Conservation (phyloP, 2,329 filamentous ascomycete genomes). For the Scytalidium lignicola region DNA sequence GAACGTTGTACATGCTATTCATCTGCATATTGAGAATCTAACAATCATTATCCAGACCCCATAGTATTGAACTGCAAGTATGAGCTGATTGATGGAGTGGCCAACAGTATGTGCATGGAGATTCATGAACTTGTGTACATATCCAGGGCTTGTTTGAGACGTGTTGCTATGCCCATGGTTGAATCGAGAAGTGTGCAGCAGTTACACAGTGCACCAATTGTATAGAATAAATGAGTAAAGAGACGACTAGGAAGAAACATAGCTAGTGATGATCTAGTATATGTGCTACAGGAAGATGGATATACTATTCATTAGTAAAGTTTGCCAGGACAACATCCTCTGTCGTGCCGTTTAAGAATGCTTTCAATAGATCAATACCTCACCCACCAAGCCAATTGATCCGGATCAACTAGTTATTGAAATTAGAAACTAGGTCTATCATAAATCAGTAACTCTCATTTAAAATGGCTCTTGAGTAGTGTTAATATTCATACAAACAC, state of each 20-base stretch:
- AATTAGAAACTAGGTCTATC: conserved; percentile 19
- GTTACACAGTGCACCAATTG: conserved; percentile 24
- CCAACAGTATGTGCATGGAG: conserved; percentile 24
- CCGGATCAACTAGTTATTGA: conserved; percentile 20
- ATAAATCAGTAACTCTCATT: not conserved
- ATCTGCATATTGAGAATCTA: conserved; percentile 17
- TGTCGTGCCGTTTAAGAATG: conserved; percentile 22
- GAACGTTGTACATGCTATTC: conserved; percentile 26
- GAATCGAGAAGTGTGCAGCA: conserved; percentile 22
- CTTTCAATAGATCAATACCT: conserved; percentile 18
- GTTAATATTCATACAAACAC: conserved; percentile 10
- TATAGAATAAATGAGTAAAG: conserved; percentile 26
- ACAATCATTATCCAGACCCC: conserved; percentile 24
- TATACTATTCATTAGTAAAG: conserved; percentile 26
- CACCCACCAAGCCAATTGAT: conserved; percentile 30
- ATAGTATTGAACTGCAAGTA: conserved; percentile 16
- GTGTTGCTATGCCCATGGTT: conserved; percentile 10
- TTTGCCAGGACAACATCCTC: conserved; percentile 15
- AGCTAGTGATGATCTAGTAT: not conserved
- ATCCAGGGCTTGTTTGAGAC: conserved; percentile 19
- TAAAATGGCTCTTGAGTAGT: not conserved
- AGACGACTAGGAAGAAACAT: conserved; percentile 16
- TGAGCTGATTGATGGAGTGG: conserved; percentile 28
- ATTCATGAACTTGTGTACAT: conserved; percentile 31
- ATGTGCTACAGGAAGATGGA: not conserved